Base-by-base conservation (phyloP, 2,329 filamentous ascomycete genomes). In the Fonsecaea pedrosoi region DNA sequence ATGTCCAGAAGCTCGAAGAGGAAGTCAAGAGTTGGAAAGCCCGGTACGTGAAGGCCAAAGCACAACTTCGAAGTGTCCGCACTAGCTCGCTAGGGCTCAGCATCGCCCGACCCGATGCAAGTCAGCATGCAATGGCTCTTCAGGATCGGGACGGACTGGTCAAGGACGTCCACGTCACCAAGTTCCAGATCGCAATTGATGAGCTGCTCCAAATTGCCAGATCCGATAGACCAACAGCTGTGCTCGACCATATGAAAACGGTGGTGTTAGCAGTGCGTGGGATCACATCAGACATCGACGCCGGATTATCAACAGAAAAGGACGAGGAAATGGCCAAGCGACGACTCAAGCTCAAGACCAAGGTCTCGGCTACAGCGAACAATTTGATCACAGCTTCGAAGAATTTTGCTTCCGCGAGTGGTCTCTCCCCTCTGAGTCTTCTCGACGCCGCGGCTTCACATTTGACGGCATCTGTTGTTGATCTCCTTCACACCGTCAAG, bases 371-470 rank as follows among this genome's bases (percentile, higher is more conserved):
- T 2, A 96, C 94, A 1, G 94, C 95, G 57, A 98, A 98, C 82
- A 95, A 94, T 75, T 84, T 99, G 65, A 97, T 98, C 74, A 98
- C 94, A 2, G 92, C 94, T 1, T 90, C 92, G 38, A 97, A 96
- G 81, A 97, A 97, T 75, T 97, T 95, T 77, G 90, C 91, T 38
- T 86, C 87, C 10, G 89, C 92, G 0, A 89, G 87, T 21, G 95
- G 95, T 35, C 86, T 99, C 37, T 94, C 92, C 1, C 95, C 95
- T 0, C 90, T 99, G n/a, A 96, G 92, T 5, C 81, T 99, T 2
- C 83, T 99, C 25, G 95, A 99, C 77, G 95, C 94, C 3, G 94
- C 95, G 1, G 93, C 94, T 7, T 95, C 92, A 30, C 93, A 99
- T 79, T 84, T 98, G 40, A 92, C 92, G 1, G 89, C 91, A 4